Evolutionary conservation across 2,329 filamentous ascomycete genomes (phyloP).

Genomic region (Scortechinia acanthostroma): DNA sequence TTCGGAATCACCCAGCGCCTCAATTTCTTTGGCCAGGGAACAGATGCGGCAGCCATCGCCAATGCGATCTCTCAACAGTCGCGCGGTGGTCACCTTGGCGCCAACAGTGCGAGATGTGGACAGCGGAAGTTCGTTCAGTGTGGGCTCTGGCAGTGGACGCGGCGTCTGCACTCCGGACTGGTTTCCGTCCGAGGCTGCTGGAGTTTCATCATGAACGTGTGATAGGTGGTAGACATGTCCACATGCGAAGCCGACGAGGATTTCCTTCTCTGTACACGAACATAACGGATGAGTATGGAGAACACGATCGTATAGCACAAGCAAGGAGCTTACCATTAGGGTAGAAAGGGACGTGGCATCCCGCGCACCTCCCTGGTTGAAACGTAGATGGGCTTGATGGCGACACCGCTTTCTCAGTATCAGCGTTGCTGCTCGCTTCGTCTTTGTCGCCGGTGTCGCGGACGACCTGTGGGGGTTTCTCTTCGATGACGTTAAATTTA

Average conservation of each 20-base stretch:
- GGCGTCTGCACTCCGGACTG: not conserved
- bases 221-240: conserved; percentile 57
- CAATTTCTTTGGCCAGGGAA: not conserved
- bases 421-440: not conserved
- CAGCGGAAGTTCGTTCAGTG: not conserved
- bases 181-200: not conserved
- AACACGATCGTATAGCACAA: too few species aligned
- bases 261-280: not conserved
- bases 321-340: not conserved
- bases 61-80: conserved; percentile 40
- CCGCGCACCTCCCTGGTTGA: not conserved
- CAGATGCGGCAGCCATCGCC: conserved; percentile 8
- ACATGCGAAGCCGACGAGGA: conserved; percentile 44
- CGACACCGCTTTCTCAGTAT: not conserved
- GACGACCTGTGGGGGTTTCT: too few species aligned
- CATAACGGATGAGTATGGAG: not conserved
- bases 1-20: not conserved
- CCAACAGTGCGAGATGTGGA: conserved; percentile 35
- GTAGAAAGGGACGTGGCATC: not conserved
- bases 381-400: not conserved
- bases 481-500: conserved; percentile 43
- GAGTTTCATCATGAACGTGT: conserved; percentile 34
- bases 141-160: not conserved
- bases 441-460: not conserved
- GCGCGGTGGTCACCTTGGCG: conserved; percentile 47